Evolutionary conservation across 2,329 filamentous ascomycete species (phyloP).

Genomic region (Graphilbum sp.): DNA sequence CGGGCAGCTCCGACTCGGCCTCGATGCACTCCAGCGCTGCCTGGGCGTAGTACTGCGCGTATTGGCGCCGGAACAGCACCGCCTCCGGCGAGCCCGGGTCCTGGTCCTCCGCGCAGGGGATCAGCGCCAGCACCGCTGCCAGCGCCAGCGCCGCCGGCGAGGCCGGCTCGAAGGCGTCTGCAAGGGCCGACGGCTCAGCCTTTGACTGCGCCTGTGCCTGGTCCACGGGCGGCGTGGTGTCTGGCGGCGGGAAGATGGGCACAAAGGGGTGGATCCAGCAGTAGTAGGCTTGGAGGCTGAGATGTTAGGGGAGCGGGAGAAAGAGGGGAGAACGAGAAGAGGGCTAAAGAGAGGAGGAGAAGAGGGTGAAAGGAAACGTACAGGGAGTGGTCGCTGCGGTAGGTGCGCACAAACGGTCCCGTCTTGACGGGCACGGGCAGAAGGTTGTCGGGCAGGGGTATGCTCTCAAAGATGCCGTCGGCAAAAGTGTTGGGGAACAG

Average conservation of each 20-base stretch:
- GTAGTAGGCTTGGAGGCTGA: slow-evolving; percentile 30
- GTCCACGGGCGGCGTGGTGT: slow-evolving; percentile 15
- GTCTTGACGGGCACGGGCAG: slow-evolving; percentile 4
- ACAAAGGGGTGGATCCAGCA: slow-evolving; percentile 34
- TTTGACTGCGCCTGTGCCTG: slow-evolving; percentile 19
- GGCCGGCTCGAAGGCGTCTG: slow-evolving; percentile 20
- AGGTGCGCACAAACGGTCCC: slow-evolving; percentile 23
- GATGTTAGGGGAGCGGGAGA: too few species aligned
- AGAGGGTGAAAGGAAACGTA: too few species aligned
- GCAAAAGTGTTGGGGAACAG: slow-evolving; percentile 17
- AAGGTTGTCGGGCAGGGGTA: slow-evolving; percentile 8
- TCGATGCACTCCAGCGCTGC: slow-evolving; percentile 31
- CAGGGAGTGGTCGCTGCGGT: slow-evolving; percentile 24
- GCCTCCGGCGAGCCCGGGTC: slow-evolving; percentile 21
- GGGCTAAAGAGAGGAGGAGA: too few species aligned
- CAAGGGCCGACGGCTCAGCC: slow-evolving; percentile 18
- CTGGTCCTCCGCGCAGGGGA: slow-evolving; percentile 25
- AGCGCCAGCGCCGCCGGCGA: slow-evolving; percentile 29
- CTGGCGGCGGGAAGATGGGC: slow-evolving; percentile 29
- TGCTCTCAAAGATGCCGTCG: slow-evolving; percentile 7
- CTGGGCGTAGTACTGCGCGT: slow-evolving; percentile 31
- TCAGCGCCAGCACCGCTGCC: slow-evolving; percentile 29
- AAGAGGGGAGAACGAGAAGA: too few species aligned
- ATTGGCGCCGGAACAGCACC: slow-evolving; percentile 25
- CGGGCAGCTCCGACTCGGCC: slow-evolving; percentile 27